Percentiles rank a stretch among this genome's conserved stretches.
phyloP scores from a whole-genome alignment of 1,284 basidiomycete genomes.

The Apiotrichum porosum region DNA sequence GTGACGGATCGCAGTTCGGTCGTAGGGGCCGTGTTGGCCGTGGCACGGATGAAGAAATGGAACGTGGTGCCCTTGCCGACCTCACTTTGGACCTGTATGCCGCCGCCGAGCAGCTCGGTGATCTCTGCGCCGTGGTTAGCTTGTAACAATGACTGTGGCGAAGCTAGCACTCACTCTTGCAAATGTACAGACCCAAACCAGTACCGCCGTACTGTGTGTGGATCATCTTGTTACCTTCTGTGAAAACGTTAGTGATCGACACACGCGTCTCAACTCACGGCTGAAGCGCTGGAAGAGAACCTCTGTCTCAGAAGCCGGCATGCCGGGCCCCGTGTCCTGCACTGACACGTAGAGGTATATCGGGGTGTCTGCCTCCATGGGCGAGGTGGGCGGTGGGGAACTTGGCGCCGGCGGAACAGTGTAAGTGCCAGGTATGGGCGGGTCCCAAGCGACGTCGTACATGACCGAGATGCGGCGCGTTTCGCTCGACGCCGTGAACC shows the following conservation, averaged over 20 bases:
- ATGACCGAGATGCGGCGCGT: constrained; percentile 24
- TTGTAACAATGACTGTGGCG: constrained; percentile 19
- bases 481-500: constrained; percentile 22
- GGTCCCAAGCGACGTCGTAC: constrained; percentile 26
- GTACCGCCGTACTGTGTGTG: constrained; percentile 47
- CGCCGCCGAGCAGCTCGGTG: constrained; percentile 41
- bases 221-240: constrained; percentile 44
- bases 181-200: constrained; percentile 47
- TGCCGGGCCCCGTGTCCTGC: constrained; percentile 46
- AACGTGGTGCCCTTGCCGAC: constrained; percentile 41
- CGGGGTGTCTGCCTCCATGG: constrained; percentile 28
- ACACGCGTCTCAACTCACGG: constrained; percentile 6
- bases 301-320: constrained; percentile 35
- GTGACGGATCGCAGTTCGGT: too few species aligned
- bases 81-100: constrained; percentile 39
- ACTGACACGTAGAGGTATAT: constrained; percentile 42
- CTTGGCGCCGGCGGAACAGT: neutral
- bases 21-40: neutral
- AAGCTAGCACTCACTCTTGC: constrained; percentile 24
- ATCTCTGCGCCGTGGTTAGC: constrained; percentile 20
- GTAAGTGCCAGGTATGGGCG: constrained; percentile 10
- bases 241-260: neutral
- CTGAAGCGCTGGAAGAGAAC: constrained; percentile 44
- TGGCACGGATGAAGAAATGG: constrained; percentile 46
- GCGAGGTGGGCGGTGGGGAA: too few species aligned